Conservation (phyloP, 495 filamentous ascomycete genomes). For the Collariella sp. region DNA sequence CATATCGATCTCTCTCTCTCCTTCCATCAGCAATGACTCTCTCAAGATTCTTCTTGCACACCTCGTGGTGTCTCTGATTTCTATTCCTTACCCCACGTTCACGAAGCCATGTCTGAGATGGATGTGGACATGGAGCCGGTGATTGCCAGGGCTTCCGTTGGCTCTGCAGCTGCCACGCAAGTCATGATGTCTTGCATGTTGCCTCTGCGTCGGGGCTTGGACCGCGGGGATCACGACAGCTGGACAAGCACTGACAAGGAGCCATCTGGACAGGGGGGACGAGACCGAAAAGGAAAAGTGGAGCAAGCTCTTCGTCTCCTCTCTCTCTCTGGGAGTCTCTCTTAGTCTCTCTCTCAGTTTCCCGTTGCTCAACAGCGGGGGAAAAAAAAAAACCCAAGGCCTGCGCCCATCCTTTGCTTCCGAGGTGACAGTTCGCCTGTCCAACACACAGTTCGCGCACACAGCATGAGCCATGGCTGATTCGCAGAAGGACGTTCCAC, state of each 20-base stretch:
- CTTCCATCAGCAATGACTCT: not conserved
- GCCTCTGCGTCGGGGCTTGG: not conserved
- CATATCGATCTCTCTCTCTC: constrained; percentile 1
- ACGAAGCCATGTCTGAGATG: not conserved
- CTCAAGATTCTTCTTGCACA: too few relatives aligned
- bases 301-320: not conserved
- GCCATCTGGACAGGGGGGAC: constrained; percentile 4
- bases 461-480: not conserved
- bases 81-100: not conserved
- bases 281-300: constrained; percentile 7
- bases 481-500: constrained; percentile 2
- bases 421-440: not conserved
- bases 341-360: constrained; percentile 1
- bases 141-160: constrained; percentile 5
- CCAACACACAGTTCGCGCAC: not conserved
- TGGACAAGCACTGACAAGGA: not conserved
- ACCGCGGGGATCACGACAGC: constrained; percentile 3
- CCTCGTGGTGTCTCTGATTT: not conserved
- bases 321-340: not conserved
- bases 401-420: not conserved
- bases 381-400: not conserved
- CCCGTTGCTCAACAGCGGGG: constrained; percentile 6
- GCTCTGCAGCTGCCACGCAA: constrained; percentile 18
- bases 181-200: constrained; percentile 12
- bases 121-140: not conserved